Conservation (phyloP, 208 protist species). For the Cochliopodium minus region DNA sequence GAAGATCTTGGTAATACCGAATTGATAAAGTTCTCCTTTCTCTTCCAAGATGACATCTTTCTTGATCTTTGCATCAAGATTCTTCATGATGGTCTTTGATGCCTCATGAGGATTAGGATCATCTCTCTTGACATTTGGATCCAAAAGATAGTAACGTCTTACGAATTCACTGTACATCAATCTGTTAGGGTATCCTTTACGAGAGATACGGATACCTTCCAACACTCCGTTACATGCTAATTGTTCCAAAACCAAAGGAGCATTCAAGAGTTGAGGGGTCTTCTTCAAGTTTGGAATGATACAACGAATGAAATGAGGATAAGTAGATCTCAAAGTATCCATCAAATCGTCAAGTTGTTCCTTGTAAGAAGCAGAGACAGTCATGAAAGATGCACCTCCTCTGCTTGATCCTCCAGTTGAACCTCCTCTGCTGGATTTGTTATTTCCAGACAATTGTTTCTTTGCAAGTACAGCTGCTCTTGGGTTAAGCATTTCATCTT, state of each 20-base stretch:
- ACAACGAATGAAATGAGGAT: constrained; percentile 28
- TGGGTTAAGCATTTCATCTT: not conserved
- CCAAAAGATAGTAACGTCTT: constrained; percentile 18
- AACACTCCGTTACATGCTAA: constrained; percentile 37
- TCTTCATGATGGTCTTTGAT: not conserved
- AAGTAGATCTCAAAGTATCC: constrained; percentile 15
- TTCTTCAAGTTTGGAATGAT: constrained; percentile 23
- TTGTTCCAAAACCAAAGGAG: constrained; percentile 24
- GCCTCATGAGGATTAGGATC: not conserved
- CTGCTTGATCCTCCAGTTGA: not conserved
- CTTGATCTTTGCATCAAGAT: not conserved
- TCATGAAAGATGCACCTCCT: constrained; percentile 11
- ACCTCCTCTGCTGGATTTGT: not conserved
- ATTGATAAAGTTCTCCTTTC: constrained; percentile 12
- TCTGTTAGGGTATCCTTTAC: constrained; percentile 31
- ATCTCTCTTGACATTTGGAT: constrained; percentile 4
- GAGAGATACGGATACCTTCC: constrained; percentile 32
- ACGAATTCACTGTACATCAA: constrained; percentile 25
- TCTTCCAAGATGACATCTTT: not conserved
- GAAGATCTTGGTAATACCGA: constrained; percentile 30
- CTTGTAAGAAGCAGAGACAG: constrained; percentile 15
- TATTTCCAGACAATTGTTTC: not conserved
- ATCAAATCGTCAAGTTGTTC: constrained; percentile 14
- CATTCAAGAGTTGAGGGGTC: constrained; percentile 2
- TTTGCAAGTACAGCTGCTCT: constrained; percentile 1